phyloP scores from a whole-genome alignment of 1,284 basidiomycete species.

The Meripilus lineatus region DNA sequence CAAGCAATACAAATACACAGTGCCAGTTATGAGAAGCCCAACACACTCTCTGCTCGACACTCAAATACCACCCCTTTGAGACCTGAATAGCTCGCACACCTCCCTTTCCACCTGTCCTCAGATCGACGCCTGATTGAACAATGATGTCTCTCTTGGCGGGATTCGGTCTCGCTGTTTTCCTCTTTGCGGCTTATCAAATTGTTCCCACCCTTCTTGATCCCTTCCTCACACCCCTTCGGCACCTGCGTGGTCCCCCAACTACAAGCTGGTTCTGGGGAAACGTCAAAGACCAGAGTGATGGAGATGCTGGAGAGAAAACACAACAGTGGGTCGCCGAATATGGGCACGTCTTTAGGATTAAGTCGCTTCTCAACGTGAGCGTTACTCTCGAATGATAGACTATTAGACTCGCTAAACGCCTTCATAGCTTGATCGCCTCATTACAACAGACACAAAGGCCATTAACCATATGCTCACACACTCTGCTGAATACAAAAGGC shows the following conservation, averaged over 20 bases:
- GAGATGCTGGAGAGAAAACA: slow-evolving; percentile 18
- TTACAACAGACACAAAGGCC: slow-evolving; percentile 28
- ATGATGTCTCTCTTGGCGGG: too few relatives aligned
- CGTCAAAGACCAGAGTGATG: slow-evolving; percentile 30
- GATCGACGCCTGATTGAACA: too few relatives aligned
- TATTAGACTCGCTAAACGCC: slow-evolving; percentile 1
- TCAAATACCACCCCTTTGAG: too few relatives aligned
- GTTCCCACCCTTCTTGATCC: neutral
- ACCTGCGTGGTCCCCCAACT: slow-evolving; percentile 21
- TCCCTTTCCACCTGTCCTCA: too few relatives aligned
- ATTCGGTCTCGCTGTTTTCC: neutral
- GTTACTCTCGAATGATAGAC: neutral
- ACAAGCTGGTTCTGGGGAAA: slow-evolving; percentile 24
- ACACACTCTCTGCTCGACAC: too few relatives aligned
- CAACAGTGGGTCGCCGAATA: slow-evolving; percentile 22
- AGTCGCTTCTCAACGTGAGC: slow-evolving; percentile 41
- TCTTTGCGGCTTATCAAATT: too few relatives aligned
- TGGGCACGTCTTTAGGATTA: slow-evolving; percentile 8
- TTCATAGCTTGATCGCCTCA: neutral
- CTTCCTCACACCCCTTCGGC: slow-evolving; percentile 17
- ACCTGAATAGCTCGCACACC: too few relatives aligned
- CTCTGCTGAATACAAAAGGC: slow-evolving; percentile 42
- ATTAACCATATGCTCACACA: slow-evolving; percentile 46
- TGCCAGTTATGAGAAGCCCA: too few relatives aligned
- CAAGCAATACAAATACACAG: too few relatives aligned